Evolutionary conservation across 805 yeast species (phyloP).

Genomic region (Cyberlindnera galapagoensis): DNA sequence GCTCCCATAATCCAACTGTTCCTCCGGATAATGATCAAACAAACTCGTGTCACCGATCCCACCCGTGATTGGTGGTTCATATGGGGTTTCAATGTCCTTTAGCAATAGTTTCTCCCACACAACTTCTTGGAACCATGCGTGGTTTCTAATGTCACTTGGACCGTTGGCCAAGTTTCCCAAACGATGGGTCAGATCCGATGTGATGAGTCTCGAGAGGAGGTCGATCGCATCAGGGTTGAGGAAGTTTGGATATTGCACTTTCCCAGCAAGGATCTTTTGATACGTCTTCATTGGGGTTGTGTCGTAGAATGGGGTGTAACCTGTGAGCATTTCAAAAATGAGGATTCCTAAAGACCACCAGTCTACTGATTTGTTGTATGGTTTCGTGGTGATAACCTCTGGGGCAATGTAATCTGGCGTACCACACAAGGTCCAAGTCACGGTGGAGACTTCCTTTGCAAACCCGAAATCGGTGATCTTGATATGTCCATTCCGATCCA

Average conservation of each 20-base stretch:
- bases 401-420: slow-evolving; percentile 98
- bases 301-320: slow-evolving; percentile 92
- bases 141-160: slow-evolving; percentile 76
- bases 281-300: slow-evolving; percentile 91
- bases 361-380: slow-evolving; percentile 91
- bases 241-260: slow-evolving; percentile 70
- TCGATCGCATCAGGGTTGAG: slow-evolving; percentile 75
- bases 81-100: slow-evolving; percentile 90
- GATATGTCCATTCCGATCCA: slow-evolving; percentile 86
- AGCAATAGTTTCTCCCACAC: slow-evolving; percentile 84
- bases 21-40: slow-evolving; percentile 79
- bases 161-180: slow-evolving; percentile 85
- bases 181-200: slow-evolving; percentile 76
- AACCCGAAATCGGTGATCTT: slow-evolving; percentile 93
- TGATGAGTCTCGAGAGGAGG: slow-evolving; percentile 64
- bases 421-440: slow-evolving; percentile 90
- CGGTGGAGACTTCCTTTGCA: slow-evolving; percentile 88
- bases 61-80: slow-evolving; percentile 89
- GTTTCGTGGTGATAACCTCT: slow-evolving; percentile 88
- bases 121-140: slow-evolving; percentile 89
- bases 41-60: slow-evolving; percentile 92
- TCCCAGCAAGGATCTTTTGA: slow-evolving; percentile 81
- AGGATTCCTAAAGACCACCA: slow-evolving; percentile 97
- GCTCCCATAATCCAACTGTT: slow-evolving; percentile 79
- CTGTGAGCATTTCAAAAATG: slow-evolving; percentile 91